Evolutionary conservation across 2,329 filamentous ascomycete genomes (phyloP).

Genomic region (Pseudocercospora fijiensis): DNA sequence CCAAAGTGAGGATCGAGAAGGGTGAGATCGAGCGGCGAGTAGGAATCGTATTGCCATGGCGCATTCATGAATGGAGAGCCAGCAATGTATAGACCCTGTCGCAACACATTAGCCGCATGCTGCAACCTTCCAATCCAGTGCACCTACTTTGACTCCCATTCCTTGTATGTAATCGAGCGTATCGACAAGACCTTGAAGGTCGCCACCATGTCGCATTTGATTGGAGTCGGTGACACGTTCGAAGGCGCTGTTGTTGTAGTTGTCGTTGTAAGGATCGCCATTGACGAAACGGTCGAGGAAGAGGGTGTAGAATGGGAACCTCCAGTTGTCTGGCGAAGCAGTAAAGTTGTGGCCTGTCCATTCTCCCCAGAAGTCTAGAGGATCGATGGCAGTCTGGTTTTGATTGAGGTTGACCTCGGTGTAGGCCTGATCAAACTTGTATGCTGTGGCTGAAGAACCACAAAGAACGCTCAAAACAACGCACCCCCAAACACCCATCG

Average conservation of each 20-base stretch:
- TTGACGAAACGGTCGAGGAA: slow-evolving; percentile 65
- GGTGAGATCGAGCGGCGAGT: slow-evolving; percentile 56
- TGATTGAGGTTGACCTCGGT: slow-evolving; percentile 60
- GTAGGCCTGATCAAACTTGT: slow-evolving; percentile 48
- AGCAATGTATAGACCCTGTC: slow-evolving; percentile 59
- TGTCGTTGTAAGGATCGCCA: slow-evolving; percentile 63
- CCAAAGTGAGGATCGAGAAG: slow-evolving; percentile 63
- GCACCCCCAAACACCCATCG: not conserved
- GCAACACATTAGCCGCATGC: not conserved
- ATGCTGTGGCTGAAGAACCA: slow-evolving; percentile 9
- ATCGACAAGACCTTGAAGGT: slow-evolving; percentile 58
- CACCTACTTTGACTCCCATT: slow-evolving; percentile 52
- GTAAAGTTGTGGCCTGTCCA: slow-evolving; percentile 54
- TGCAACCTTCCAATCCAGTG: not conserved
- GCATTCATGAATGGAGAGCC: slow-evolving; percentile 63
- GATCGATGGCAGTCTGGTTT: slow-evolving; percentile 54
- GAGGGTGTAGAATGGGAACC: slow-evolving; percentile 63
- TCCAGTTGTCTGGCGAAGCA: slow-evolving; percentile 59
- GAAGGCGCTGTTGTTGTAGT: slow-evolving; percentile 58
- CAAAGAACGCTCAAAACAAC: slow-evolving; percentile 1
- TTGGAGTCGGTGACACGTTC: slow-evolving; percentile 61
- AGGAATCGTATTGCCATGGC: slow-evolving; percentile 62
- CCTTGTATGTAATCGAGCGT: slow-evolving; percentile 64
- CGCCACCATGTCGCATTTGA: slow-evolving; percentile 62
- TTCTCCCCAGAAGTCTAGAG: slow-evolving; percentile 58